These are phyloP conservation scores for Hypoxylon sp. DNA, from an alignment of 2,329 filamentous ascomycete genomes.

Conservation along the genomic window DNA sequence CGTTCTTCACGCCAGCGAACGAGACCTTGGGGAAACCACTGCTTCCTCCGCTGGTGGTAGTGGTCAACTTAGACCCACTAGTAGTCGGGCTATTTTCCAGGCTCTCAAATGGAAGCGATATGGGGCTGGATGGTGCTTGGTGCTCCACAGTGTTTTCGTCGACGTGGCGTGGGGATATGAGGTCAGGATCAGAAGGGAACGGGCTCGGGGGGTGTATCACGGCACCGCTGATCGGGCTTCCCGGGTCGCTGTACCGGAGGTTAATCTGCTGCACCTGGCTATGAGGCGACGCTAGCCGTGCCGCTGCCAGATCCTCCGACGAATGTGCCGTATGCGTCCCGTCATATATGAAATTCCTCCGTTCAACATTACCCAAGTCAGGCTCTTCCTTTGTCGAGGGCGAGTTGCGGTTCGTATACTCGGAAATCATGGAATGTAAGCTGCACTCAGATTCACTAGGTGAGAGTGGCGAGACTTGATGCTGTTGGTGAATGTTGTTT, in stretches of 20 bases:
- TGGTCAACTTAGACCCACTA: neutral
- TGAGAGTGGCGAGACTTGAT: constrained; percentile 50
- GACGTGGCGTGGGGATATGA: constrained; percentile 9
- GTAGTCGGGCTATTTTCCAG: neutral
- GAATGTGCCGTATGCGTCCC: constrained; percentile 33
- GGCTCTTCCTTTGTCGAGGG: constrained; percentile 1
- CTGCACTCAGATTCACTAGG: constrained; percentile 36
- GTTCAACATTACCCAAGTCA: neutral
- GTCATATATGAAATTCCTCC: constrained; percentile 18
- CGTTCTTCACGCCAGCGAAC: constrained; percentile 36
- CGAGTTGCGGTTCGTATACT: neutral
- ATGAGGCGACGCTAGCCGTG: constrained; percentile 6
- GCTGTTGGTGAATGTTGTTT: constrained; percentile 27
- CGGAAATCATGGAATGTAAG: constrained; percentile 21
- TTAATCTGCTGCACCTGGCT: constrained; percentile 37
- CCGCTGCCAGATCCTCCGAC: constrained; percentile 17
- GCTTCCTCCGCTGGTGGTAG: neutral
- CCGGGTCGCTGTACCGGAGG: constrained; percentile 49
- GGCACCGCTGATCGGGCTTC: constrained; percentile 40
- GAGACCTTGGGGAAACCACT: constrained; percentile 24
- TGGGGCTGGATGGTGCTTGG: neutral
- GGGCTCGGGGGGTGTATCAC: constrained; percentile 34
- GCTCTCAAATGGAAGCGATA: neutral
- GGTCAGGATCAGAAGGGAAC: constrained; percentile 42
- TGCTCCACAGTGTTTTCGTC: neutral